Base-by-base conservation (phyloP, 176 grass and related monocot species). In the Avena atlantica region DNA sequence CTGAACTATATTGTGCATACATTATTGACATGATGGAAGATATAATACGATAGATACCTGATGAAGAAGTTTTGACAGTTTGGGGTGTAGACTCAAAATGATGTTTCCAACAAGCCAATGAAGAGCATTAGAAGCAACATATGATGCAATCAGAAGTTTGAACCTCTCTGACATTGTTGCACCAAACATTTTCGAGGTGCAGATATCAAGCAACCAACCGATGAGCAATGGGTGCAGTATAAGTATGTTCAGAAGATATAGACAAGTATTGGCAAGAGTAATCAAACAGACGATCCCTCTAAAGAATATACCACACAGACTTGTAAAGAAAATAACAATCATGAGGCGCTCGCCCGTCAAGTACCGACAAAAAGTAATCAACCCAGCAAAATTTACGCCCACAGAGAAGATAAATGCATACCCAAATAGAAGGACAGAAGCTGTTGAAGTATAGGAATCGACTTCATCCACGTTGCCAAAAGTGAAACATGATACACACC, bases 161-260 rank as follows among this genome's bases (percentile, higher is more conserved):
- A 84, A 57, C 55, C 83, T 84, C 81, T 89, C 65, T 27, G 53
- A 51, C 24, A 84, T 44, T 25, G 57, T 62, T 83, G n/a, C 81
- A 79, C 74, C 81, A 84, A 89, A 89, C 75, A 89, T 53, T 79
- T 84, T 63, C 15, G 74, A 84, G 64, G 87, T 79, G 61, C 66
- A 84, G 81, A 89, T 79, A 89, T 89, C 87, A 79, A 84, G 66
- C 21, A 9, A 89, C 55, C 87, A 80, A 6, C 87, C 87, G 20
- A 79, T 44, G 75, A 89, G 61, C 65, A 89, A 73, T 29, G 87
- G 87, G 4, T 76, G 42, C 16, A 78, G 69, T 52, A 70, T 82
- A 79, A 65, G 1, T 27, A 20, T 23, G 4, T 9, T 23, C 24
- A 83, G 36, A 20, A 84, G 52, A 52, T 71, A 84, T 78, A 89